These are phyloP conservation scores for Cladosporium colombiae DNA, from an alignment of 2,329 filamentous ascomycete species.

Conservation along the genomic window DNA sequence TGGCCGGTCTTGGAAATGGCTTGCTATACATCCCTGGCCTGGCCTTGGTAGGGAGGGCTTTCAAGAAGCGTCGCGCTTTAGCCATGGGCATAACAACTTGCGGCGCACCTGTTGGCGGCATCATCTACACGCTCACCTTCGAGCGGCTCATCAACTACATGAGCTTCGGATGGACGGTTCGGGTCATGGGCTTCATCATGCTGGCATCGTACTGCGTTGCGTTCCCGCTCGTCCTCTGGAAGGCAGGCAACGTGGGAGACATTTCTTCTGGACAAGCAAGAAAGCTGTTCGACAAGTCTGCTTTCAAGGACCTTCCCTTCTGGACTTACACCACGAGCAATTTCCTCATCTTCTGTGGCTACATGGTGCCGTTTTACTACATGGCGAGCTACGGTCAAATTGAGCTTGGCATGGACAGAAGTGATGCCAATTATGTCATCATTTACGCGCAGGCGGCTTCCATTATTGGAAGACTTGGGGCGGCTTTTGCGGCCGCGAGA, in stretches of 20 bases:
- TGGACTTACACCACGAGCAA: slow-evolving; percentile 38
- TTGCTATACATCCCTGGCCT: slow-evolving; percentile 41
- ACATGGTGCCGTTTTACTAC: slow-evolving; percentile 46
- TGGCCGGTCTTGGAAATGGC: slow-evolving; percentile 42
- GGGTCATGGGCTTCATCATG: slow-evolving; percentile 61
- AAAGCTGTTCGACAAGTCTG: slow-evolving; percentile 42
- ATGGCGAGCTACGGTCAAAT: slow-evolving; percentile 42
- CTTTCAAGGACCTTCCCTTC: slow-evolving; percentile 44
- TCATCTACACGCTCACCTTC: slow-evolving; percentile 57
- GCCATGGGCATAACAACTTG: slow-evolving; percentile 62
- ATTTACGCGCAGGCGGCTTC: slow-evolving; percentile 60
- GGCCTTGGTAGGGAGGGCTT: slow-evolving; percentile 51
- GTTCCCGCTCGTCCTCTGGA: slow-evolving; percentile 39
- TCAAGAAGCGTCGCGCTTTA: slow-evolving; percentile 58
- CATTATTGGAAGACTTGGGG: slow-evolving; percentile 54
- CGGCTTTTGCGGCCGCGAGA: slow-evolving; percentile 51
- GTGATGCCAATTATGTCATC: slow-evolving; percentile 55
- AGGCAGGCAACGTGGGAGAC: slow-evolving; percentile 35
- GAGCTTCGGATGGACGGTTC: slow-evolving; percentile 65
- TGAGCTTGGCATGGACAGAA: slow-evolving; percentile 45
- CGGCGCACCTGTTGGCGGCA: slow-evolving; percentile 62
- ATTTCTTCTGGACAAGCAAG: slow-evolving; percentile 30
- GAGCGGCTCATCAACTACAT: slow-evolving; percentile 56
- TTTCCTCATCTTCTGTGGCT: slow-evolving; percentile 38
- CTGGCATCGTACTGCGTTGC: slow-evolving; percentile 45